Base-by-base conservation (phyloP, 1,284 basidiomycete genomes). In the Melanopsichium pennsylvanicum region DNA sequence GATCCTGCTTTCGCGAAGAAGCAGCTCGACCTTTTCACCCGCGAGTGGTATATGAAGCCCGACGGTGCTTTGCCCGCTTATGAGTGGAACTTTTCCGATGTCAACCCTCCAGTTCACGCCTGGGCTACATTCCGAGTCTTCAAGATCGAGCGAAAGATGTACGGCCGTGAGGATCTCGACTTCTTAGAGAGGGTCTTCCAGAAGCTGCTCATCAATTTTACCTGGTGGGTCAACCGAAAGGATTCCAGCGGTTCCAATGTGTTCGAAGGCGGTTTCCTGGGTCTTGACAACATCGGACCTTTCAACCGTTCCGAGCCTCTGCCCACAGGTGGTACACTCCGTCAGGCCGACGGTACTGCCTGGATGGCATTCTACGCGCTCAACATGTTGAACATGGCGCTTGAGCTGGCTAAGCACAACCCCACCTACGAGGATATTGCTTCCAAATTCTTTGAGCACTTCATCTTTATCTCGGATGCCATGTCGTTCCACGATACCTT, bases 301-400 rank as follows among this genome's bases (percentile, higher is more conserved):
- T 98, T 98, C 86, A 98, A 98, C 84, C 90, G 95, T 46, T 97
- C 93, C 3, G 95, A 98, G 82, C 91, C 92, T 19, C 83, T 97
- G 34, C 94, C 94, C 5, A 97, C 93, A 1, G 95, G 94, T 41
- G 81, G 80, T 42, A 68, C 45, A 39, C 85, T 98, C 51, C 92
- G 94, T 48, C 95, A 98, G 83, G 93, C 95, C 8, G 95, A 97
- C 81, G 95, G 94, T 15, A 97, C 95, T 5, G 92, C 93, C 0
- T 97, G 95, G 95, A 98, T 98, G 95, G 94, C 92, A 23, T 97
- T 97, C 84, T 98, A 95, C 82, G 92, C 89, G 73, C 83, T 97
- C 60, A 95, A 95, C 79, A 97, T 97, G 93, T 84, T 98, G 80
- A 95, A 90, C 82, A 97, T 98, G 82, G 93, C 95, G 0, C 87